Percentiles rank a stretch among this genome's conserved stretches.
phyloP scores from a whole-genome alignment of 2,329 filamentous ascomycete species.

The Colletotrichum chlorophyti region DNA sequence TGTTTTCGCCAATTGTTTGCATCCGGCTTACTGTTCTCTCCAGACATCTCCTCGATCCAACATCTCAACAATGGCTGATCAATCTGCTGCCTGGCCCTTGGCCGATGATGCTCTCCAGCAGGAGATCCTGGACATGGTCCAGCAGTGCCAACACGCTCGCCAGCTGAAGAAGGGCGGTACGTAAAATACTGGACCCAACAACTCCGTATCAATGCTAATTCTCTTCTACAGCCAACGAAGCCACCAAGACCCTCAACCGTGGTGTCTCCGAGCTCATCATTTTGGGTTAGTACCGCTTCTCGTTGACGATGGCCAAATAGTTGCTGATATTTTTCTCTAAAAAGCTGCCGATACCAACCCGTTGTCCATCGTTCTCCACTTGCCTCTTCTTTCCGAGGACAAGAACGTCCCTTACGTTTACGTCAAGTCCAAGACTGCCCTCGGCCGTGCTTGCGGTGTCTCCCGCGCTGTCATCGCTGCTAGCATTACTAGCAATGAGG shows the following conservation, averaged over 20 bases:
- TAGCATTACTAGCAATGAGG: slow-evolving; percentile 91
- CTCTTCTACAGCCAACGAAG: slow-evolving; percentile 34
- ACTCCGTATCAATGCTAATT: slow-evolving; percentile 31
- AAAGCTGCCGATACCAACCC: slow-evolving; percentile 83
- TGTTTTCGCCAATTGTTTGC: background rate
- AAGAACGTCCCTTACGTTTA: slow-evolving; percentile 74
- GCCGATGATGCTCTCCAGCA: slow-evolving; percentile 78
- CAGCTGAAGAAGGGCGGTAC: slow-evolving; percentile 92
- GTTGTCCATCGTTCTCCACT: slow-evolving; percentile 85
- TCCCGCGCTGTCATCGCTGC: slow-evolving; percentile 85
- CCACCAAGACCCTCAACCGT: slow-evolving; percentile 89
- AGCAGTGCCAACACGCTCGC: slow-evolving; percentile 72
- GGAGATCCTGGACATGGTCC: slow-evolving; percentile 83
- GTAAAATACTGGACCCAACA: slow-evolving; percentile 47
- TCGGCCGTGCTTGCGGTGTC: slow-evolving; percentile 90
- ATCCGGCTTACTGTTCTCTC: background rate
- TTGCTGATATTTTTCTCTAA: background rate
- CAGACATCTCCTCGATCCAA: slow-evolving; percentile 16
- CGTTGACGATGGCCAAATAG: background rate
- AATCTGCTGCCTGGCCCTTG: slow-evolving; percentile 66
- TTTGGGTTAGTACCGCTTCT: slow-evolving; percentile 47
- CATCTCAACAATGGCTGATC: slow-evolving; percentile 25
- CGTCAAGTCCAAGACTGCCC: slow-evolving; percentile 73
- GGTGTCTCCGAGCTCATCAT: slow-evolving; percentile 90
- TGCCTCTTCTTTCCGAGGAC: slow-evolving; percentile 88